Percentiles rank a stretch among this genome's conserved stretches.
Conservation (phyloP, 805 yeast species). For the Barnettozyma pratensis region DNA sequence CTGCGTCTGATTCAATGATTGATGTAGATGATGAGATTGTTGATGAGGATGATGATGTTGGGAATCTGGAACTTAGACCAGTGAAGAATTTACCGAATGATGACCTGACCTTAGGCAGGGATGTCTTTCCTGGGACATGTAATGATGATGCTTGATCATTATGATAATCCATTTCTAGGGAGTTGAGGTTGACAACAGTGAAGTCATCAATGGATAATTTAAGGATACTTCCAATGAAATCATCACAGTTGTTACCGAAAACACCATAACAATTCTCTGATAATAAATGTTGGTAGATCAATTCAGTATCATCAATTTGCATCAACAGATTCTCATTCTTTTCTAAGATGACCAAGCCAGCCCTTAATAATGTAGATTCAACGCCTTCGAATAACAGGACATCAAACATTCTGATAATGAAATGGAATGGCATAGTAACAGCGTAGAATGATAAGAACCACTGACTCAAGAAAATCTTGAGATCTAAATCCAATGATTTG, state of each 20-base stretch:
- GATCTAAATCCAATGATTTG: conserved; percentile 32
- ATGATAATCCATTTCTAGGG: conserved; percentile 7
- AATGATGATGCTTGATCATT: not conserved
- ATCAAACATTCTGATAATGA: conserved; percentile 46
- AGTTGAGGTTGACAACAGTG: conserved; percentile 4
- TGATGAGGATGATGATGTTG: conserved; percentile 8
- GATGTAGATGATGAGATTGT: conserved; percentile 11
- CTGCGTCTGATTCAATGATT: conserved; percentile 3
- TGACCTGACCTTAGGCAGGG: conserved; percentile 1
- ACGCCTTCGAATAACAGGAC: conserved; percentile 47
- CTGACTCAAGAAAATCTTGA: conserved; percentile 48
- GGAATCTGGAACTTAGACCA: conserved; percentile 4
- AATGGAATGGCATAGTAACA: conserved; percentile 53
- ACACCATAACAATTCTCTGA: conserved; percentile 38
- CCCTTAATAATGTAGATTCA: conserved; percentile 50
- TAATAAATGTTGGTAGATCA: conserved; percentile 34
- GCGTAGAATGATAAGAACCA: conserved; percentile 63
- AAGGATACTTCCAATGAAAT: conserved; percentile 28
- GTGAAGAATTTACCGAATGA: conserved; percentile 7
- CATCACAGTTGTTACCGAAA: conserved; percentile 32
- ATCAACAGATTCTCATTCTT: conserved; percentile 38
- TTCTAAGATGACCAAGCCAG: conserved; percentile 46
- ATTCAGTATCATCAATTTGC: conserved; percentile 34
- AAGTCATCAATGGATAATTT: conserved; percentile 13
- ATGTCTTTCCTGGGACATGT: not conserved